Conservation (phyloP, 2,329 filamentous ascomycete genomes). For the Scedosporium apiospermum region DNA sequence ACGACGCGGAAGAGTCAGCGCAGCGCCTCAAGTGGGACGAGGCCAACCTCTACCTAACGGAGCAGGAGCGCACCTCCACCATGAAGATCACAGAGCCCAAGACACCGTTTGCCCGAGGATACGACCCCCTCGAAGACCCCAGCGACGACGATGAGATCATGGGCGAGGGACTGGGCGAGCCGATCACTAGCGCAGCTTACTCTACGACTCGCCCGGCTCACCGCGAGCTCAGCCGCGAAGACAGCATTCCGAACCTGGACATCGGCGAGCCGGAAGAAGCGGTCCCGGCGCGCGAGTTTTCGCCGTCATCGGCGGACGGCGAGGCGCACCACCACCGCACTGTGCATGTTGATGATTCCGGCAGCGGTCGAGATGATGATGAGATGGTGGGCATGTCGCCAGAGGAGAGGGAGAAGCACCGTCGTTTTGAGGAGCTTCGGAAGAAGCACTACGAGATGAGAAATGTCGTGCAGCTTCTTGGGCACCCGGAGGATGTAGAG, state of each 20-base stretch:
- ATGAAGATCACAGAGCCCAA: constrained; percentile 99
- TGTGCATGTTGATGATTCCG: constrained; percentile 65
- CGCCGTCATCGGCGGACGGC: constrained; percentile 85
- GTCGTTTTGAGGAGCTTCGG: constrained; percentile 78
- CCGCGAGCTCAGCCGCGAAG: constrained; percentile 23
- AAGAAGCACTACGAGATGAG: constrained; percentile 99
- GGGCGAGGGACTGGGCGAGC: constrained; percentile 25
- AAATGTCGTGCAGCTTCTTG: constrained; percentile 80
- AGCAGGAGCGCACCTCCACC: constrained; percentile 87
- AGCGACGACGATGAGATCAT: constrained; percentile 68
- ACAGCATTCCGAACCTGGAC: constrained; percentile 86
- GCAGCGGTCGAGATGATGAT: constrained; percentile 46
- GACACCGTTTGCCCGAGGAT: constrained; percentile 88
- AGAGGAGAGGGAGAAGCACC: constrained; percentile 85
- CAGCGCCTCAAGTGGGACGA: constrained; percentile 96
- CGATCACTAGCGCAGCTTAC: constrained; percentile 10
- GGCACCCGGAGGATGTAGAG: constrained; percentile 59
- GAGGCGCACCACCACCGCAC: constrained; percentile 32
- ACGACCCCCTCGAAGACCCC: constrained; percentile 82
- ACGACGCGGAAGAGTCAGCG: constrained; percentile 41
- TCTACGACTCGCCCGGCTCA: background rate
- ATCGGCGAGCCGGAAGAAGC: constrained; percentile 85
- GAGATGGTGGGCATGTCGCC: constrained; percentile 43
- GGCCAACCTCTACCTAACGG: constrained; percentile 91
- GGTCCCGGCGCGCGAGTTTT: constrained; percentile 52